Base-by-base conservation (phyloP, 2,329 filamentous ascomycete genomes). In the Alternaria infectoria region DNA sequence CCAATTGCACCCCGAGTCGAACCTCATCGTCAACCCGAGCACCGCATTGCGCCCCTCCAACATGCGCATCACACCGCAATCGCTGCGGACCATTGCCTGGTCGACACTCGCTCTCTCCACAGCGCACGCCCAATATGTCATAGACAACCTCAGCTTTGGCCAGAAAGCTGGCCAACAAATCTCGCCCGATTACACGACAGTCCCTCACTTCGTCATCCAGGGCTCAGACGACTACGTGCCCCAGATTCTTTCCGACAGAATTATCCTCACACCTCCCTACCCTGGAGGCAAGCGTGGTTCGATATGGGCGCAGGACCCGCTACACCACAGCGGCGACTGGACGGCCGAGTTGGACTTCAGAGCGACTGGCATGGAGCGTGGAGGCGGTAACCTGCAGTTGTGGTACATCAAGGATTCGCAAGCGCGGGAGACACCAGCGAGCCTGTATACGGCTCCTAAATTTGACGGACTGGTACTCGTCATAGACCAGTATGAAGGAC, bases 381-480 rank as follows among this genome's bases (percentile, higher is more conserved):
- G 90, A 54, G 89, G 90, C 61, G 96, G 96, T 52, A 97, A 96
- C 81, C 84, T 99, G 70, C 95, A 98, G 81, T 86, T 99, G 74
- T 99, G 96, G 96, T 93, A 96, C 75, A 90, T 88, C 56, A 89
- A 88, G 71, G 87, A 92, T 64, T 91, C 91, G 30, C 82, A 87
- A 70, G 81, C 85, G 64, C 83, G 85, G 28, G 84, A 97, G 59
- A 90, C 89, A 59, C 86, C 89, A 23, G 87, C 88, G 68, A 96
- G 92, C 80, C 88, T 97, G 70, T 97, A 97, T 82, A 96, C 91
- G 1, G 90, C 91, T 10, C 88, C 88, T 57, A 88, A 88, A 71
- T 99, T 97, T 74, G 95, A 98, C 73, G 96, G 96, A n/a, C 83
- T 99, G 69, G 94, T 89, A 32, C 83, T 99, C 61, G 90, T 96